Evolutionary conservation across 495 filamentous ascomycete genomes (phyloP), one percentile per base, ranked within the genome.

Genomic region (Lichenothelia convexa): DNA sequence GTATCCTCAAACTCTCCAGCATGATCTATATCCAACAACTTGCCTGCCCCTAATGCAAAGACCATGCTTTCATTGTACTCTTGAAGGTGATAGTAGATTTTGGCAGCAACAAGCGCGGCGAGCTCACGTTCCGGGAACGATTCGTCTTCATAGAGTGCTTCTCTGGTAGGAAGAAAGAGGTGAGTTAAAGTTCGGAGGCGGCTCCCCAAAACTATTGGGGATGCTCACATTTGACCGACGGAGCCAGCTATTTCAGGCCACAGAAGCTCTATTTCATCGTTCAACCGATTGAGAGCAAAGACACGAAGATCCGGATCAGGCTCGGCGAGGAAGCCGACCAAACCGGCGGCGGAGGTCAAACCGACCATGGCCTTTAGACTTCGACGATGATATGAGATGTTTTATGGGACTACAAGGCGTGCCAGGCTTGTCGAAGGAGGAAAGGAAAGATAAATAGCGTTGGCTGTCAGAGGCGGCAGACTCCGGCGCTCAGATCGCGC

Each of bases 41-140:
- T 86, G 24, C 91, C 91, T 15, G 91, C 87, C 21, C 83, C 86
- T 9, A 99, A 70, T 34, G 91, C 91, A 60, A 99, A 93, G 17
- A 80, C 78, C 91, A 99, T 95, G 57, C 86, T 93, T 67, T 95
- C 89, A 52, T 94, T 85, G 61, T 95, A 95, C 59, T 92, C 91
- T 60, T 91, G 81, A 32, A 99, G 73, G 53, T 99, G 87, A 54
- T 94, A 99, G 60, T 95, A 99, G 44, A 95, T 83, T 65, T 95
- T 95, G 41, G 91, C 79, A 35, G 86, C 79, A 33, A 99, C 85
- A 20, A 99, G 66, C 38, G 91, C 87, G 37, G 91, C 91, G 30
- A 95, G 75, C 52, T 86, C 80, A 46, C 89, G 80, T 53, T 99
- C 79, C 12, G 89, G 79, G 49, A 99, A 99, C 34, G 67, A 65